Evolutionary conservation across 2,329 filamentous ascomycete genomes (phyloP).

Genomic region (Trichoderma citrinoviride): DNA sequence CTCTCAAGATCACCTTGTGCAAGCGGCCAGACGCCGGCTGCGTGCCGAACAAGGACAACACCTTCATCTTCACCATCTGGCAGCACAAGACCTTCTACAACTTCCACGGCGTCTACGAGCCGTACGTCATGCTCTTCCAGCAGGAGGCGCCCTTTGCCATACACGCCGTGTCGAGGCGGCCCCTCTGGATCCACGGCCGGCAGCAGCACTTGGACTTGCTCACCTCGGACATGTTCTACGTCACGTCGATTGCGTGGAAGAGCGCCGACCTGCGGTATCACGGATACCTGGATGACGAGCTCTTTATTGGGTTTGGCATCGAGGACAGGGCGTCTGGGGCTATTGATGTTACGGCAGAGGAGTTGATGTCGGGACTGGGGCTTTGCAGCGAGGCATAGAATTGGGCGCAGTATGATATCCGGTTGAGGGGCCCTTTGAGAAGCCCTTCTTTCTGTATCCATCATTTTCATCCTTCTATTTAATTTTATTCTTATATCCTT

Average conservation of each 20-base stretch:
- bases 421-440: not conserved
- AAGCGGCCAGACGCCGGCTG: slow-evolving; percentile 46
- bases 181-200: slow-evolving; percentile 56
- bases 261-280: slow-evolving; percentile 47
- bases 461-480: too few relatives aligned
- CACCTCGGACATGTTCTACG: slow-evolving; percentile 55
- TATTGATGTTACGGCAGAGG: slow-evolving; percentile 51
- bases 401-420: slow-evolving; percentile 3
- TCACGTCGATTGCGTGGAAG: slow-evolving; percentile 58
- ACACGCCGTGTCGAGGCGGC: slow-evolving; percentile 47
- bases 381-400: slow-evolving; percentile 24
- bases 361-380: slow-evolving; percentile 44
- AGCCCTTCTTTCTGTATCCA: not conserved
- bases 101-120: slow-evolving; percentile 54
- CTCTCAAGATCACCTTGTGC: slow-evolving; percentile 55
- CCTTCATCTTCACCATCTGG: slow-evolving; percentile 53
- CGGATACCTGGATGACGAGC: slow-evolving; percentile 54
- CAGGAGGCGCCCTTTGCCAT: slow-evolving; percentile 49
- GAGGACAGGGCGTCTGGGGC: slow-evolving; percentile 50
- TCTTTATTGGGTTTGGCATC: slow-evolving; percentile 56
- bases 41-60: slow-evolving; percentile 44
- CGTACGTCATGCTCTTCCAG: slow-evolving; percentile 52
- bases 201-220: slow-evolving; percentile 30
- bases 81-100: slow-evolving; percentile 52
- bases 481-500: too few relatives aligned